Base-by-base conservation (phyloP, 1,284 basidiomycete species). In the Heterobasidion occidentale region DNA sequence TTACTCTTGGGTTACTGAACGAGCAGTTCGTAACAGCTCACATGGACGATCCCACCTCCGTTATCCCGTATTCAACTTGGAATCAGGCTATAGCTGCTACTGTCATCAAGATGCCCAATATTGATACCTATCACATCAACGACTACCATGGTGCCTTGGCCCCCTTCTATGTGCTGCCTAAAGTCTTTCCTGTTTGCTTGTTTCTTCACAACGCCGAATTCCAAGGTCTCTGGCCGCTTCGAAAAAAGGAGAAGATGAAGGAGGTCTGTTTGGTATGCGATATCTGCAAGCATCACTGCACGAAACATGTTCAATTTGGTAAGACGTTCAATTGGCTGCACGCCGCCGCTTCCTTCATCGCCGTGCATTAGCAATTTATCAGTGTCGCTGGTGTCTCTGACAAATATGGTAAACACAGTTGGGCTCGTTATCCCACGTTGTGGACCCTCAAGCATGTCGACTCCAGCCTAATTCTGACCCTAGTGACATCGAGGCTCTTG, bases 221-320 rank as follows among this genome's bases (percentile, higher is more conserved):
- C 80, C 93, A 96, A 69, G 93, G 93, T 74, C 80, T 95, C 27
- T 95, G 92, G 93, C 92, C 93, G 9, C 80, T 95, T 35, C 86
- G 93, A 54, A 95, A 92, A 46, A 95, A 96, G 76, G 93, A 95
- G 68, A 92, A 95, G 71, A 94, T 94, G 90, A 95, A 94, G 76
- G 93, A 96, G 69, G 93, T 96, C 51, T 96, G 93, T 69, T 94
- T 92, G 3, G 93, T 93, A 9, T 96, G 95, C 80, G 95, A 95
- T 71, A 91, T 96, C 68, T 90, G 89, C 76, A 95, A 95, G 73
- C 92, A 94, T 66, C 80, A 92, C 64, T 95, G 92, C 74, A 92
- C 88, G 56, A 95, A 94, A 77, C 95, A 96, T 68, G 91, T 96
- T 45, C 93, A 95, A 72, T 96, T 96, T 68, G 93, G 93, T 63